These are phyloP conservation scores for Salix dunnii DNA, from an alignment of 345 rosid species.

Conservation along the genomic window DNA sequence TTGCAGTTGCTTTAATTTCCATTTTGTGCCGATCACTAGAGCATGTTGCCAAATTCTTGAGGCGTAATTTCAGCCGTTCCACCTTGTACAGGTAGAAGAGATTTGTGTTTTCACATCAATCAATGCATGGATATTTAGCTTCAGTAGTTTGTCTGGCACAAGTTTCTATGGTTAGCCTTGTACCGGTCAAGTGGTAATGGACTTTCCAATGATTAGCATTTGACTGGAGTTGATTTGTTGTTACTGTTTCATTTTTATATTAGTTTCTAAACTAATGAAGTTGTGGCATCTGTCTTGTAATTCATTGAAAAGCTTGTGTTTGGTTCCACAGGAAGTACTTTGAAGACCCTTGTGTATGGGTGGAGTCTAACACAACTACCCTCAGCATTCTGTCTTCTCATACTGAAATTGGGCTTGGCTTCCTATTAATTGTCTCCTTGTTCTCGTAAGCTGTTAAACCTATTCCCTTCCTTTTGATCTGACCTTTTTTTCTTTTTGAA, in stretches of 20 bases:
- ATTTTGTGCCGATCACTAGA: slow-evolving; percentile 77
- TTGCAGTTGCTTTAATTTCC: slow-evolving; percentile 89
- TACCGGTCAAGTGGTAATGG: no score
- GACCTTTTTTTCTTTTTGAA: slow-evolving; percentile 5
- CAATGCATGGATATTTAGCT: background rate
- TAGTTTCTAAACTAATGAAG: background rate
- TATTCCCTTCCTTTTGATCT: slow-evolving; percentile 4
- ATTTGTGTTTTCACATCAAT: background rate
- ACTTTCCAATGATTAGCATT: background rate
- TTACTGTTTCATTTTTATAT: background rate
- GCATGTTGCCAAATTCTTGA: slow-evolving; percentile 79
- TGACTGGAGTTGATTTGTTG: background rate
- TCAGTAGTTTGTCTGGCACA: background rate
- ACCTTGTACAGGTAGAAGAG: slow-evolving; percentile 67
- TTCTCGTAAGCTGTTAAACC: slow-evolving; percentile 55
- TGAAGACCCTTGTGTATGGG: slow-evolving; percentile 96
- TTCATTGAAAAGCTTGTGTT: slow-evolving; percentile 12
- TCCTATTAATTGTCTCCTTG: slow-evolving; percentile 69
- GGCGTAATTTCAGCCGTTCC: slow-evolving; percentile 77
- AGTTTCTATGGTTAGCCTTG: background rate
- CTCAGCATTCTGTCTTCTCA: slow-evolving; percentile 84
- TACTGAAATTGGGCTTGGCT: slow-evolving; percentile 88
- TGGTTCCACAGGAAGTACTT: slow-evolving; percentile 64
- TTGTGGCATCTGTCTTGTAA: background rate
- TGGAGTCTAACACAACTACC: slow-evolving; percentile 82